Percentiles rank a stretch among this genome's conserved stretches.
phyloP scores from a whole-genome alignment of 805 yeast genomes.

The Candida endomychidarum region DNA sequence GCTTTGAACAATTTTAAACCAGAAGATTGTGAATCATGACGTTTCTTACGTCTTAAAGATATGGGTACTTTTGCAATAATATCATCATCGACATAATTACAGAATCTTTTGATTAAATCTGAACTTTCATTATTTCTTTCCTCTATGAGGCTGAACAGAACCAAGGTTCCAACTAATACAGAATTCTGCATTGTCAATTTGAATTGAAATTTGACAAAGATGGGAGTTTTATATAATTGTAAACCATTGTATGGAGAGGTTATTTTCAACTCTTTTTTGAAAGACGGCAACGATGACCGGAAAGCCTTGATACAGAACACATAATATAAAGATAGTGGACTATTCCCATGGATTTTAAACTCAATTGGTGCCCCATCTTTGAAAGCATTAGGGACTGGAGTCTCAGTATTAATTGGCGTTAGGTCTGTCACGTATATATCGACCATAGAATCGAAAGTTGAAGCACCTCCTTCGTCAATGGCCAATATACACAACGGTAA shows the following conservation, averaged over 20 bases:
- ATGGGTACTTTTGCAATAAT: neutral
- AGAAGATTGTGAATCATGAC: neutral
- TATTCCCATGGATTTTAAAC: neutral
- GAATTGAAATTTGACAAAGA: neutral
- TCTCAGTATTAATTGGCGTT: neutral
- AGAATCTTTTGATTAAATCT: neutral
- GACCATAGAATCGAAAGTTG: neutral
- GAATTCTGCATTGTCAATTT: neutral
- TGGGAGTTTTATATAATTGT: slow-evolving; percentile 1
- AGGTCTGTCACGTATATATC: slow-evolving; percentile 4
- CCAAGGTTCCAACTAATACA: neutral
- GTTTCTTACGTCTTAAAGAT: neutral
- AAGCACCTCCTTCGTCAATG: neutral
- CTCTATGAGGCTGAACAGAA: neutral
- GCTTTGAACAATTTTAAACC: neutral
- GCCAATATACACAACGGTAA: slow-evolving; percentile 4
- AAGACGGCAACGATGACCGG: neutral
- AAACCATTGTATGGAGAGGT: neutral
- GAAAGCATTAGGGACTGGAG: neutral
- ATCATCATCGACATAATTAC: neutral
- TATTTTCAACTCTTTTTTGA: neutral
- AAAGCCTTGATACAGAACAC: slow-evolving; percentile 1
- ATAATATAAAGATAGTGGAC: neutral
- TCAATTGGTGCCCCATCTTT: neutral
- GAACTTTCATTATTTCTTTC: neutral